Evolutionary conservation across 371 early-diverging fungal species (phyloP).

Genomic region (Smittium mucronatum): DNA sequence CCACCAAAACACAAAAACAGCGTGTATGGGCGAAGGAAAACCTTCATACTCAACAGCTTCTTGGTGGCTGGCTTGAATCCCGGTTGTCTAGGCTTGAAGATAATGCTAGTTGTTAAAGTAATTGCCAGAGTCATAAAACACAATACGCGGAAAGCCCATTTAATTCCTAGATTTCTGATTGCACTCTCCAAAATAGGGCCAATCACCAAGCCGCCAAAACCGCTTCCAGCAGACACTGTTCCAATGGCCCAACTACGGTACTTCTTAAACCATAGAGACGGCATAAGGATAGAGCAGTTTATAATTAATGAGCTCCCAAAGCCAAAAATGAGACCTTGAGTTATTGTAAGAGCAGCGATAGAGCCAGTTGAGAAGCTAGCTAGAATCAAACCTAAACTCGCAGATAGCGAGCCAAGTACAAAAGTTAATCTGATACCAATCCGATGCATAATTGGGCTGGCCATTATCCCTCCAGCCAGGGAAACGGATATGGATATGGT

Average conservation of each 20-base stretch:
- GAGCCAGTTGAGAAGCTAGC: conserved; percentile 32
- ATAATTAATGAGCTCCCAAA: conserved; percentile 31
- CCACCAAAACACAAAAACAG: neutral
- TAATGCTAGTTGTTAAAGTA: conserved; percentile 29
- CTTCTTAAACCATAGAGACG: conserved; percentile 64
- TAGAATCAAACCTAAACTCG: conserved; percentile 40
- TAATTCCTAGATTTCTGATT: conserved; percentile 36
- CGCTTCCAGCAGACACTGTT: conserved; percentile 50
- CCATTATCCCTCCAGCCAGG: conserved; percentile 31
- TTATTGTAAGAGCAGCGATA: conserved; percentile 48
- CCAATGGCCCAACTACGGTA: conserved; percentile 60
- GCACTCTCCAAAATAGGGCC: conserved; percentile 42
- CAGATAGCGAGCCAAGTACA: conserved; percentile 23
- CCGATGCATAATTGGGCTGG: conserved; percentile 31
- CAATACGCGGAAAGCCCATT: conserved; percentile 41
- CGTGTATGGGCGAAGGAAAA: conserved; percentile 27
- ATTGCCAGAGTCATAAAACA: conserved; percentile 11
- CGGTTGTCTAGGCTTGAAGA: conserved; percentile 30
- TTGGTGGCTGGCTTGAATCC: conserved; percentile 7
- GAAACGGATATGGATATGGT: conserved; percentile 30
- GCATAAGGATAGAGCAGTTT: conserved; percentile 4
- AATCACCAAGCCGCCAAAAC: conserved; percentile 54
- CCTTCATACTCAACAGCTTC: conserved; percentile 30
- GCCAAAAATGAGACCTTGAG: conserved; percentile 55
- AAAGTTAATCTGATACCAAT: conserved; percentile 25